These are phyloP conservation scores for Hypoxylon perforatum DNA, from an alignment of 495 filamentous ascomycete genomes.

Conservation along the genomic window DNA sequence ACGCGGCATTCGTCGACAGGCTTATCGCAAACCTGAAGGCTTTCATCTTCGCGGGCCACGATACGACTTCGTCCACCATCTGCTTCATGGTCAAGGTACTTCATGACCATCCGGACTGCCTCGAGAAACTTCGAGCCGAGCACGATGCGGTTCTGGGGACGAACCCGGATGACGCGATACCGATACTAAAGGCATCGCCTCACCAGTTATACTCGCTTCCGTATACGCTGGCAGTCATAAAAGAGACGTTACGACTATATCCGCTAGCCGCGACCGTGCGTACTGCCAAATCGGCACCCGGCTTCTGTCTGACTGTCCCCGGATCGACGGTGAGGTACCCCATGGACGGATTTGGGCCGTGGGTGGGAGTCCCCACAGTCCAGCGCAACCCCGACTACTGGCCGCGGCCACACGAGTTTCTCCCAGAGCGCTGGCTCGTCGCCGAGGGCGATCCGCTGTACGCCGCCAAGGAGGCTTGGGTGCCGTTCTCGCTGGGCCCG, in stretches of 20 bases:
- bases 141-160: constrained; percentile 54
- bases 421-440: constrained; percentile 58
- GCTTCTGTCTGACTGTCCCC: constrained; percentile 40
- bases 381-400: constrained; percentile 51
- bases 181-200: constrained; percentile 38
- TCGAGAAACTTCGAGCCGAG: constrained; percentile 55
- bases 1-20: constrained; percentile 35
- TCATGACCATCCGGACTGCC: constrained; percentile 52
- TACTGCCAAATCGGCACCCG: constrained; percentile 40
- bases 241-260: constrained; percentile 59
- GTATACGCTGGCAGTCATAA: constrained; percentile 58
- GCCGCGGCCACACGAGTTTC: constrained; percentile 51
- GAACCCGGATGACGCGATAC: constrained; percentile 30
- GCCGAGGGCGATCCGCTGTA: constrained; percentile 49
- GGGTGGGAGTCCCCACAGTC: constrained; percentile 46
- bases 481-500: constrained; percentile 65
- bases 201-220: constrained; percentile 51
- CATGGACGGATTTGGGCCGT: constrained; percentile 46
- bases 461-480: constrained; percentile 57
- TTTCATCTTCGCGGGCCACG: constrained; percentile 60
- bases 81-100: constrained; percentile 55
- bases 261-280: constrained; percentile 49
- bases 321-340: constrained; percentile 44
- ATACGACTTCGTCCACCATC: constrained; percentile 56
- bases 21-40: constrained; percentile 47